Base-by-base conservation (phyloP, 2,329 filamentous ascomycete species). In the Blastomyces percursus region DNA sequence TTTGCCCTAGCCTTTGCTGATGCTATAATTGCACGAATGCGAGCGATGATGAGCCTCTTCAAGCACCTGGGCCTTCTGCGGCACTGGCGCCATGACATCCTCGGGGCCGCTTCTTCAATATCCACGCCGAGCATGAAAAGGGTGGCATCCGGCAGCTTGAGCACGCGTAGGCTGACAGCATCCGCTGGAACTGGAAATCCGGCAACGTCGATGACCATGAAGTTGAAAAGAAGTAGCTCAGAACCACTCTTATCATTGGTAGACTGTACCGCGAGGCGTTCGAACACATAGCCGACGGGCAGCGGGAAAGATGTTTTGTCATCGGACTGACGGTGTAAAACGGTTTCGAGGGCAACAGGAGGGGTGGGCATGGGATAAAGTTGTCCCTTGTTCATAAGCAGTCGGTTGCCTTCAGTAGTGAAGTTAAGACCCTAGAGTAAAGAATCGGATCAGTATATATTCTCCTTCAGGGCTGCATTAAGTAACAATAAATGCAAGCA, bases 181-280 rank as follows among this genome's bases (percentile, higher is more conserved):
- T 78, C 74, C n/a, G 78, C 70, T 21, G 77, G 75, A 11, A 78
- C 76, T 0, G 78, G 77, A 57, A 74, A 71, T 35, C 72, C 69
- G 51, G 75, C 73, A 21, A 80, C 68, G 61, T 77, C 76, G 35
- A 79, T 71, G 44, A 79, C 71, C n/a, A 77, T 79, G 67, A 80
- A 77, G 48, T 76, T 73, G 63, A 79, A 67, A 12, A 72, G 69
- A 1, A 75, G 65, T 30, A 79, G 65, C 9, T 75, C 72, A 52
- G 71, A 67, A 8, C 67, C 70, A 11, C 70, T 71, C 30, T 75
- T 71, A 9, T 67, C 63, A 19, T 72, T 59, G 3, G 65, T 59
- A 14, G 69, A 64, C 24, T 69, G 64, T 51, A 69, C 60, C 27
- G 75, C 71, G 64, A 76, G 69, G 50, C 74, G 68, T 66, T 79